Conservation (phyloP, 2,329 filamentous ascomycete species). For the Microdochium bolleyi region DNA sequence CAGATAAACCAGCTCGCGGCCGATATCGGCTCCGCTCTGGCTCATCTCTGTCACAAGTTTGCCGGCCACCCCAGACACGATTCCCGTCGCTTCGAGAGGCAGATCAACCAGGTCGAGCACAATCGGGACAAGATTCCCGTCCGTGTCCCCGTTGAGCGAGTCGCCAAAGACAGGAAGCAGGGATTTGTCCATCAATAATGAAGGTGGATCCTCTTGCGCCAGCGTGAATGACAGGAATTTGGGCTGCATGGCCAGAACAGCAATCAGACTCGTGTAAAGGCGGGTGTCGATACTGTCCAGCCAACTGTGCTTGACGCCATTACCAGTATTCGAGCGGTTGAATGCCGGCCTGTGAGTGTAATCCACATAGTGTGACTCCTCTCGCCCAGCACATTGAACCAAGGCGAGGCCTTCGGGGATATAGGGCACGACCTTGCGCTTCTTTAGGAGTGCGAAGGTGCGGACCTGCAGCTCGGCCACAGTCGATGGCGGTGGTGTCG, state of each 20-base stretch:
- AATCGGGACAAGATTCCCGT: conserved; percentile 71
- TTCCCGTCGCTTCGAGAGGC: conserved; percentile 83
- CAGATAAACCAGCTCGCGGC: conserved; percentile 79
- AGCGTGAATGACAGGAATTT: conserved; percentile 68
- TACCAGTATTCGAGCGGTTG: conserved; percentile 19
- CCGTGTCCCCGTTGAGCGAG: conserved; percentile 67
- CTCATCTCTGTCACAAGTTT: conserved; percentile 67
- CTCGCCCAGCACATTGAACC: conserved; percentile 71
- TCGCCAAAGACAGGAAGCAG: conserved; percentile 61
- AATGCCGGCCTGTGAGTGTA: conserved; percentile 22
- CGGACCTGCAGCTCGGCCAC: conserved; percentile 72
- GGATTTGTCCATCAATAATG: conserved; percentile 62
- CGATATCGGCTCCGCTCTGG: conserved; percentile 28
- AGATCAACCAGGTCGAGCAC: conserved; percentile 77
- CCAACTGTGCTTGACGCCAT: conserved; percentile 32
- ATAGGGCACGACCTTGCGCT: conserved; percentile 64
- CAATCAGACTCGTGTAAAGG: conserved; percentile 55
- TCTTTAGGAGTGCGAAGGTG: conserved; percentile 78
- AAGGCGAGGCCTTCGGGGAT: conserved; percentile 63
- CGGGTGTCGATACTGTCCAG: conserved; percentile 54
- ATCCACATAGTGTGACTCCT: conserved; percentile 31
- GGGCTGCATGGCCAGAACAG: conserved; percentile 53
- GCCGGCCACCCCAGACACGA: conserved; percentile 89
- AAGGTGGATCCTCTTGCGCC: conserved; percentile 66
- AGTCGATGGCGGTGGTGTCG: conserved; percentile 69